Evolutionary conservation across 805 yeast species (phyloP).

Genomic region (Cyberlindnera maritima): DNA sequence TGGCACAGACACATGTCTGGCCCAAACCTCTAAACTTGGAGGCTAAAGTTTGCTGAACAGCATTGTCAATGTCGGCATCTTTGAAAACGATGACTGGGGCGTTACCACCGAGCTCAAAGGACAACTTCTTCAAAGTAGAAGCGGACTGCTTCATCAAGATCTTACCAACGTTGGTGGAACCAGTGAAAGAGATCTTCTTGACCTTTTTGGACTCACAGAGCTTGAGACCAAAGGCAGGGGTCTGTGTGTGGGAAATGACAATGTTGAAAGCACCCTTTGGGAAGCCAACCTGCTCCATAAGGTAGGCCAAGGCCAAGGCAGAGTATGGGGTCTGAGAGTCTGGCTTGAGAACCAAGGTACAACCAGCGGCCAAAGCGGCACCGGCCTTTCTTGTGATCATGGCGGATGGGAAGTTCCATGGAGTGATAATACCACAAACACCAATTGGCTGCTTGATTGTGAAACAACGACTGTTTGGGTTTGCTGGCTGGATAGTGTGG

Average conservation of each 20-base stretch:
- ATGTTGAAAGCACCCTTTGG: slow-evolving; percentile 58
- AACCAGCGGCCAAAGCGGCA: slow-evolving; percentile 65
- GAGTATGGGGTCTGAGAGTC: slow-evolving; percentile 61
- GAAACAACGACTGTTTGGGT: slow-evolving; percentile 47
- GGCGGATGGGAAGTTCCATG: slow-evolving; percentile 68
- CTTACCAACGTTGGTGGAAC: slow-evolving; percentile 62
- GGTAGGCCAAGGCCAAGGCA: slow-evolving; percentile 53
- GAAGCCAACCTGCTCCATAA: slow-evolving; percentile 58
- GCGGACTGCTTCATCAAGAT: slow-evolving; percentile 56
- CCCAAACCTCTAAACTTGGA: slow-evolving; percentile 62
- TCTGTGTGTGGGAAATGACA: slow-evolving; percentile 45
- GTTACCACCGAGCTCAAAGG: slow-evolving; percentile 67
- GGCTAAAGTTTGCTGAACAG: slow-evolving; percentile 50
- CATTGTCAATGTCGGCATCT: slow-evolving; percentile 56
- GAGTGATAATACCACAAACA: slow-evolving; percentile 60
- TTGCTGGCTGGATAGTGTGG: slow-evolving; percentile 52
- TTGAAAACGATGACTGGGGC: slow-evolving; percentile 62
- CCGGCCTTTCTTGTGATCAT: slow-evolving; percentile 67
- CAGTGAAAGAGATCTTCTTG: slow-evolving; percentile 61
- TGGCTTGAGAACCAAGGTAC: slow-evolving; percentile 59
- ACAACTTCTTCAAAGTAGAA: slow-evolving; percentile 54
- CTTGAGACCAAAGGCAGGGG: slow-evolving; percentile 51
- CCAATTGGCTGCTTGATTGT: slow-evolving; percentile 56
- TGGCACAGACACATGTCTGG: slow-evolving; percentile 66
- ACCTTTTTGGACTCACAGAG: slow-evolving; percentile 47